Conservation (phyloP, 192 early-diverging fungal genomes). For the Entophlyctis helioformis region DNA sequence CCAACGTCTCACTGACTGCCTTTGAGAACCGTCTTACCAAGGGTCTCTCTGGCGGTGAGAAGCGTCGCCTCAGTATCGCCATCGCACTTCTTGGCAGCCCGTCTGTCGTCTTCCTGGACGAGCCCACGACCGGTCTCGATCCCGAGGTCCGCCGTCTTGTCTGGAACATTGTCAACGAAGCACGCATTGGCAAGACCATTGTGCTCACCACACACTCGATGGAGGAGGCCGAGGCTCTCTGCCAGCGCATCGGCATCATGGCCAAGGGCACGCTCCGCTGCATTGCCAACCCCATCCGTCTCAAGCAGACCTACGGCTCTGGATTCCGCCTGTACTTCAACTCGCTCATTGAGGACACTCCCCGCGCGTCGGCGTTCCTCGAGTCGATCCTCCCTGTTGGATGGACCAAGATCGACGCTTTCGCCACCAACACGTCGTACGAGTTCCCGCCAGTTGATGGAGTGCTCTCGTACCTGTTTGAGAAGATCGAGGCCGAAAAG, state of each 20-base stretch:
- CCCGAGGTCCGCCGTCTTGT: slow-evolving; percentile 60
- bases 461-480: no score
- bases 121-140: slow-evolving; percentile 70
- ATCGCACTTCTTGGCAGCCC: slow-evolving; percentile 41
- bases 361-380: no score
- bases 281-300: slow-evolving; percentile 43
- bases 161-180: slow-evolving; percentile 58
- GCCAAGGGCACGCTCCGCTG: slow-evolving; percentile 62
- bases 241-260: slow-evolving; percentile 67
- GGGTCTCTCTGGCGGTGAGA: slow-evolving; percentile 60
- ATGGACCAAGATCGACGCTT: no score
- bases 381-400: no score
- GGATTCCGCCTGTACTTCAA: slow-evolving; percentile 57
- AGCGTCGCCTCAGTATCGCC: slow-evolving; percentile 41
- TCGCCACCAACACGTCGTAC: no score
- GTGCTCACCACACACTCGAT: slow-evolving; percentile 62
- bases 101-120: slow-evolving; percentile 65
- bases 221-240: slow-evolving; percentile 74
- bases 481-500: no score
- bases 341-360: slow-evolving; percentile 23
- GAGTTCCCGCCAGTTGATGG: no score
- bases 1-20: slow-evolving; percentile 37
- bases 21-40: slow-evolving; percentile 45
- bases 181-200: slow-evolving; percentile 48
- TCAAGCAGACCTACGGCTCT: slow-evolving; percentile 60